These are phyloP conservation scores for Chalciporus pseudorubinellus DNA, from an alignment of 768 basidiomycete species.

Conservation along the genomic window DNA sequence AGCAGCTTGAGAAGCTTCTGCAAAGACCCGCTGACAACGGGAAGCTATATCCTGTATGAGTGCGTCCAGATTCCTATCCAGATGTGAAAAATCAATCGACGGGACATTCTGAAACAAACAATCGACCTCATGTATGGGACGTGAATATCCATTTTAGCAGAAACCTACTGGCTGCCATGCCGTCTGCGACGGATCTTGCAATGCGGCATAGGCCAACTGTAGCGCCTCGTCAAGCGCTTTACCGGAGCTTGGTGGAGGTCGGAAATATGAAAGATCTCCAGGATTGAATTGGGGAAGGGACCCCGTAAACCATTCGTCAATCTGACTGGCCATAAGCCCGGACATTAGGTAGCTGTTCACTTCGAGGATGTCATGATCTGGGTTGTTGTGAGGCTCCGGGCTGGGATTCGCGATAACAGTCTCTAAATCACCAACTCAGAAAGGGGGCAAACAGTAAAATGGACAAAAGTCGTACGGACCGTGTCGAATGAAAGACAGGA, in stretches of 20 bases:
- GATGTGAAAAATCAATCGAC: conserved; percentile 50
- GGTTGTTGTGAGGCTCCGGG: conserved; percentile 46
- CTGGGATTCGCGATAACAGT: conserved; percentile 50
- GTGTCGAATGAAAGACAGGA: conserved; percentile 72
- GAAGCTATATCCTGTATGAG: conserved; percentile 60
- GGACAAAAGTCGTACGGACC: conserved; percentile 44
- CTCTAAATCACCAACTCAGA: conserved; percentile 33
- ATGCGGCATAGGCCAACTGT: conserved; percentile 46
- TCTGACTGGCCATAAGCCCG: conserved; percentile 62
- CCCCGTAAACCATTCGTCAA: conserved; percentile 82
- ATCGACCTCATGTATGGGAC: conserved; percentile 25
- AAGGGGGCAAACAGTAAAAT: conserved; percentile 10
- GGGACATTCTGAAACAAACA: conserved; percentile 42
- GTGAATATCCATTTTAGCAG: conserved; percentile 24
- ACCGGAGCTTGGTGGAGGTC: conserved; percentile 19
- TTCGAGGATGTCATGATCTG: conserved; percentile 71
- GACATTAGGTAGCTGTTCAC: conserved; percentile 77
- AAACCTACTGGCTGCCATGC: conserved; percentile 54
- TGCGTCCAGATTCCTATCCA: conserved; percentile 68
- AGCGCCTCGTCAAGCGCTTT: conserved; percentile 38
- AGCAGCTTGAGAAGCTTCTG: conserved; percentile 58
- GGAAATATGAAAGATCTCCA: conserved; percentile 29
- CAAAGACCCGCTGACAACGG: conserved; percentile 61
- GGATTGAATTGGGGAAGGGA: conserved; percentile 38
- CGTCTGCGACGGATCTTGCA: conserved; percentile 45